A percentile compares a stretch with the other conserved stretches of the same genome.
Evolutionary conservation across 257 asterid species (phyloP).

Genomic region (Solanum stenotomum): DNA sequence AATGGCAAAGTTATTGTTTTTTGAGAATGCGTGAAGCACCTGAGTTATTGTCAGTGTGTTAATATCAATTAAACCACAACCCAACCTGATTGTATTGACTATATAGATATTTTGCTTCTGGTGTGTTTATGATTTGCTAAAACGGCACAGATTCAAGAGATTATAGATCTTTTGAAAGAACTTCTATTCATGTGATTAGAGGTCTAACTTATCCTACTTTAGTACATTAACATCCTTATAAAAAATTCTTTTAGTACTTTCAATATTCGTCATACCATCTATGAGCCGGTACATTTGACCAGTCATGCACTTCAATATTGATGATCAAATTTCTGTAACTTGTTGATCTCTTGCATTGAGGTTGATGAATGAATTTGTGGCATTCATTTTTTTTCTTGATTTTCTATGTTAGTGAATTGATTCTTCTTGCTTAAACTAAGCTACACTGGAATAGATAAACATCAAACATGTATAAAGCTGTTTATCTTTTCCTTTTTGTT

Average conservation of each 20-base stretch:
- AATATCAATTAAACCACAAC: not conserved
- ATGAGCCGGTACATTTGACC: not conserved
- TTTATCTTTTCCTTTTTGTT: not conserved
- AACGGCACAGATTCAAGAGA: not conserved
- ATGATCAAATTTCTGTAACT: not conserved
- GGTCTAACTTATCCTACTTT: not conserved
- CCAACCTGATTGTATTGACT: not conserved
- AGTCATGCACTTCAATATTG: not conserved
- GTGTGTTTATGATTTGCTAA: not conserved
- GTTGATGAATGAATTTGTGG: not conserved
- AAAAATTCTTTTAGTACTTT: not conserved
- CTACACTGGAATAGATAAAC: not conserved
- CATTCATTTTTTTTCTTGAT: not conserved
- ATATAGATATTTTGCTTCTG: not conserved
- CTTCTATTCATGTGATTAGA: not conserved
- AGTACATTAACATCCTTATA: not conserved
- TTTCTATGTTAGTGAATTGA: conserved; percentile 8
- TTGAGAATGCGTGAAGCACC: not conserved
- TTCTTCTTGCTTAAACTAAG: not conserved
- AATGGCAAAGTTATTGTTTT: not conserved
- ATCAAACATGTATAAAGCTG: not conserved
- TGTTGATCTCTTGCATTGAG: not conserved
- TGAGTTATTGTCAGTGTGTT: not conserved
- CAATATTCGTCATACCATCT: not conserved
- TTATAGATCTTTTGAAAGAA: not conserved